Conservation (phyloP, 371 early-diverging fungal species). For the Mortierella sp. region DNA sequence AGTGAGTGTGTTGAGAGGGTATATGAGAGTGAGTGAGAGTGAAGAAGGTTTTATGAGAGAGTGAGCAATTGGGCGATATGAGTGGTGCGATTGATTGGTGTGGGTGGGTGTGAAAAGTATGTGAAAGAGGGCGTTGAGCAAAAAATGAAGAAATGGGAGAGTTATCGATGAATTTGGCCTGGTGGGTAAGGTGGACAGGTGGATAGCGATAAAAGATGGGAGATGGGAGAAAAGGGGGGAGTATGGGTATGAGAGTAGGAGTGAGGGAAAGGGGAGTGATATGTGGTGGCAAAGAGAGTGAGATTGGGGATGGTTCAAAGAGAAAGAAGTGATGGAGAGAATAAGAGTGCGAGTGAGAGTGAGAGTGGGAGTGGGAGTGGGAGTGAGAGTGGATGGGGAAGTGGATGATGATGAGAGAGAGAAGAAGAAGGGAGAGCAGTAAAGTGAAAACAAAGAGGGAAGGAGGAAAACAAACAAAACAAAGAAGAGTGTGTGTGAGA, state of each 20-base stretch:
- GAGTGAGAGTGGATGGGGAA: not conserved
- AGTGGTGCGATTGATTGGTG: slow-evolving; percentile 3
- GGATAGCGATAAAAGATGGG: not conserved
- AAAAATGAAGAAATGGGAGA: not conserved
- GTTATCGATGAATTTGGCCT: not conserved
- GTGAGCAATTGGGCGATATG: slow-evolving; percentile 8
- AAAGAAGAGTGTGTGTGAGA: slow-evolving; percentile 9
- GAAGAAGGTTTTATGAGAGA: not conserved
- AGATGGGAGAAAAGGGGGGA: not conserved
- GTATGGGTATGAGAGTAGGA: not conserved
- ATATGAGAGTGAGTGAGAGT: not conserved
- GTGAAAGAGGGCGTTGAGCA: not conserved
- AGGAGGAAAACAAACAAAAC: not conserved
- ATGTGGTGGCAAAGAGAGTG: not conserved
- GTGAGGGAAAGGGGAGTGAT: not conserved
- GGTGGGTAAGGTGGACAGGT: not conserved
- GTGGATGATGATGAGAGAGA: not conserved
- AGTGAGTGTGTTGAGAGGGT: not conserved
- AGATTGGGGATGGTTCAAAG: not conserved
- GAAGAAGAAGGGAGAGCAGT: not conserved
- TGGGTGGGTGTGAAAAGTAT: not conserved
- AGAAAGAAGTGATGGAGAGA: not conserved
- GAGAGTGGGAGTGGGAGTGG: not conserved
- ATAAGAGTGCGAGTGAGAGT: not conserved
- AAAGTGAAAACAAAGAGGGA: not conserved